Evolutionary conservation across 352 stramenopile genomes (phyloP).

Genomic region (Globisporangium heterothallicum): DNA sequence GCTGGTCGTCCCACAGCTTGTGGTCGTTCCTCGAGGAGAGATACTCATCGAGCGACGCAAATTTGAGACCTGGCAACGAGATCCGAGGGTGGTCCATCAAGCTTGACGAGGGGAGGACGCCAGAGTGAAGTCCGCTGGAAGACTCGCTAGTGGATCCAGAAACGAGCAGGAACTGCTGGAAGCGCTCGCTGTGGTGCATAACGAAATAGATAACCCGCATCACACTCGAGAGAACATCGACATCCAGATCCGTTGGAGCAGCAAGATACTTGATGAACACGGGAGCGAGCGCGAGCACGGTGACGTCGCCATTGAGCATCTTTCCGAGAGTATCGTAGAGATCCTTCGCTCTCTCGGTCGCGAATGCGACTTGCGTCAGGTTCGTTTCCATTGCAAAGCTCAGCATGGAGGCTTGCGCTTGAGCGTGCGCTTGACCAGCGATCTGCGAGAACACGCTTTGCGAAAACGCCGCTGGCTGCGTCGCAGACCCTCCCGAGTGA

Average conservation of each 20-base stretch:
- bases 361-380: conserved; percentile 24
- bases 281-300: conserved; percentile 31
- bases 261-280: conserved; percentile 52
- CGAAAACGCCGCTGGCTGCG: conserved; percentile 26
- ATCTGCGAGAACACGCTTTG: conserved; percentile 62
- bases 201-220: conserved; percentile 46
- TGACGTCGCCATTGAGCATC: conserved; percentile 43
- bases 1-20: conserved; percentile 2
- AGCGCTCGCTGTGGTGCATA: conserved; percentile 42
- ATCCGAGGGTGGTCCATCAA: conserved; percentile 34
- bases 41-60: conserved; percentile 44
- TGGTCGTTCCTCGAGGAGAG: conserved; percentile 18
- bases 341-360: conserved; percentile 31
- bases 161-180: conserved; percentile 46
- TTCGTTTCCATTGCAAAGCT: conserved; percentile 30
- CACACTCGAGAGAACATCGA: conserved; percentile 33
- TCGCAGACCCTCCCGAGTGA: background rate
- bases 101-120: conserved; percentile 1
- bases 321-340: conserved; percentile 47
- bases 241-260: conserved; percentile 32
- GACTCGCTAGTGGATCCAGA: conserved; percentile 1
- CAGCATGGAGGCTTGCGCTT: conserved; percentile 32
- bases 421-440: conserved; percentile 25
- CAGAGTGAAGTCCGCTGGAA: background rate
- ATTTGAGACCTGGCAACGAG: conserved; percentile 29